Evolutionary conservation across 2,329 filamentous ascomycete genomes (phyloP).

Genomic region (Aspergillus nomiae): DNA sequence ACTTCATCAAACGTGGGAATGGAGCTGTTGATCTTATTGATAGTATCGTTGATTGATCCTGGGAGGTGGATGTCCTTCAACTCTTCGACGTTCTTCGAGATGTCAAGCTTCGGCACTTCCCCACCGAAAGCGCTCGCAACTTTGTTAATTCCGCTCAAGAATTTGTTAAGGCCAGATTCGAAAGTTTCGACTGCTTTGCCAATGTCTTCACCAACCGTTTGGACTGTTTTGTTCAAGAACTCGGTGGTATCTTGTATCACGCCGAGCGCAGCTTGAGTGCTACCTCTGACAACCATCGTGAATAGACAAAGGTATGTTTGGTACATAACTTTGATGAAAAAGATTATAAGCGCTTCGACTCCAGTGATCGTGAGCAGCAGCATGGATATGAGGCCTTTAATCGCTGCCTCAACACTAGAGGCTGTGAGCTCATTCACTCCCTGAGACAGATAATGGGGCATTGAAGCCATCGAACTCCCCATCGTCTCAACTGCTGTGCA

Average conservation of each 20-base stretch:
- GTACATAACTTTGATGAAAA: constrained; percentile 88
- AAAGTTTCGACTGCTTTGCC: constrained; percentile 49
- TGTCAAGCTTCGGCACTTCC: constrained; percentile 59
- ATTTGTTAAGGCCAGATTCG: constrained; percentile 56
- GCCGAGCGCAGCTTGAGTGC: constrained; percentile 68
- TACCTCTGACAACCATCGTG: constrained; percentile 77
- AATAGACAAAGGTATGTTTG: constrained; percentile 89
- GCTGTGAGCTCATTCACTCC: constrained; percentile 88
- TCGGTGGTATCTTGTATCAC: constrained; percentile 62
- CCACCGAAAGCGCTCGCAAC: constrained; percentile 54
- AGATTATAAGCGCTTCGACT: constrained; percentile 84
- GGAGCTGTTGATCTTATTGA: constrained; percentile 72
- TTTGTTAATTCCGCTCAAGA: constrained; percentile 58
- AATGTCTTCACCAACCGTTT: constrained; percentile 50
- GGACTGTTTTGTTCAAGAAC: constrained; percentile 60
- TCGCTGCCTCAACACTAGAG: constrained; percentile 74
- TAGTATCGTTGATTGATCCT: constrained; percentile 65
- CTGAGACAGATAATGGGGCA: constrained; percentile 90
- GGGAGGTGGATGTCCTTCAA: constrained; percentile 72
- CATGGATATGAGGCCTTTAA: constrained; percentile 77
- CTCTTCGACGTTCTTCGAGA: constrained; percentile 64
- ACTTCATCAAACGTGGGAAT: constrained; percentile 84
- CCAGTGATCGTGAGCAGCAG: constrained; percentile 77
- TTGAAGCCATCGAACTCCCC: constrained; percentile 93
- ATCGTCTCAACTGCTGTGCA: constrained; percentile 91